Evolutionary conservation across 2,329 filamentous ascomycete genomes (phyloP), one percentile per base, ranked within the genome.

Genomic region (Elsinoe arachidis): DNA sequence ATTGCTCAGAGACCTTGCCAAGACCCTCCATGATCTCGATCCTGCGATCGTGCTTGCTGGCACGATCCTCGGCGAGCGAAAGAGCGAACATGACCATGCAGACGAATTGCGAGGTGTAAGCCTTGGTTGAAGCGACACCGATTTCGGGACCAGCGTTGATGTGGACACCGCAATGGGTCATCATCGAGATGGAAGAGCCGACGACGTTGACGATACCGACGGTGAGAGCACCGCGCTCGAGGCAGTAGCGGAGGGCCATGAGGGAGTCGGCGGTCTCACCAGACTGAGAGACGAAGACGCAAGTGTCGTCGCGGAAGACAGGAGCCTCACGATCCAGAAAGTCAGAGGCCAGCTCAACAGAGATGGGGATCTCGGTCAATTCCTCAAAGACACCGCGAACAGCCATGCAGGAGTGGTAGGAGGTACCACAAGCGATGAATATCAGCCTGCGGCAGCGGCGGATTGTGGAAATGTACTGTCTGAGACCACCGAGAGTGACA

Each of bases 11-110:
- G 68, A 99, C 83, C 69, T 88, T 87, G 68, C 82, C 80, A 30
- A 99, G 84, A 67, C 93, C 92, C 65, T 95, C 87, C 81, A 99
- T 96, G 69, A 99, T 97, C 75, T 96, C 91, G 74, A 93, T 85
- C 33, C 93, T 87, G 69, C 92, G 84, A 78, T 87, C 84, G 68
- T 87, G 83, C 83, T 99, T 99, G 65, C 90, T 96, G 41, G 91
- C 89, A 66, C 93, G 89, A 74, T 99, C 93, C 77, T 99, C 93
- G 69, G 89, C 93, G 59, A 99, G 83, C 30, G 91, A 96, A 62
- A 99, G 80, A 5, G 93, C 93, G 69, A 99, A 97, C 93, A 99
- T 99, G 76, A 97, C 88, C 90, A 99, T 96, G 72, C 93, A 95
- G 69, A 99, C 90, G 74, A 97, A 99, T 73, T 99, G 93, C 47